Conservation (phyloP, 2,329 filamentous ascomycete genomes). For the Eurotiales sp. region DNA sequence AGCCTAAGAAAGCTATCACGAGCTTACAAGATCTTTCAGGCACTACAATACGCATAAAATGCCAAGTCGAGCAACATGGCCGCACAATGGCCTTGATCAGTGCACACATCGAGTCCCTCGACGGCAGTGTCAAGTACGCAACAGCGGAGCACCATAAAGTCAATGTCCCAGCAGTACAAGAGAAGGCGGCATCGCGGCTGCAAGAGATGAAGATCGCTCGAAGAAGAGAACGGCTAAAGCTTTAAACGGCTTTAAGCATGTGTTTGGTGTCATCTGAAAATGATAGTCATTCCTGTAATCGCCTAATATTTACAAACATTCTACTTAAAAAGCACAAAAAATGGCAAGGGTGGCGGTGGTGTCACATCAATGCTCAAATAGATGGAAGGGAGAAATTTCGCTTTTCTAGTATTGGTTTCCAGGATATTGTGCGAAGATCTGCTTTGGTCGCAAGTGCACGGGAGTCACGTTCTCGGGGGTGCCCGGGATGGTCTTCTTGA, state of each 20-base stretch:
- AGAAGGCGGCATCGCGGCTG: constrained; percentile 30
- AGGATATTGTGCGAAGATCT: constrained; percentile 41
- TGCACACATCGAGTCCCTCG: constrained; percentile 47
- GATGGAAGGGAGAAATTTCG: constrained; percentile 2
- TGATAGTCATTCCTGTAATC: constrained; percentile 5
- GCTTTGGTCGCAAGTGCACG: constrained; percentile 65
- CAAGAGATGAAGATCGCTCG: constrained; percentile 6
- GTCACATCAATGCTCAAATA: constrained; percentile 1
- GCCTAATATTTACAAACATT: constrained; percentile 16
- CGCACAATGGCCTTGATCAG: constrained; percentile 52
- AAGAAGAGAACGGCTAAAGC: constrained; percentile 7
- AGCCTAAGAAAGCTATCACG: background rate
- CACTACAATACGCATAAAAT: constrained; percentile 41
- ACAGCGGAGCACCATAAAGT: constrained; percentile 55
- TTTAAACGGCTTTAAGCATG: background rate
- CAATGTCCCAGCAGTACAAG: constrained; percentile 37
- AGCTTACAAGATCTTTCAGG: constrained; percentile 19
- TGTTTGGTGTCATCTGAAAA: background rate
- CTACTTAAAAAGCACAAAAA: constrained; percentile 4
- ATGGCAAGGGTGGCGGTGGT: too few relatives aligned
- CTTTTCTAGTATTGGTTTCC: constrained; percentile 33
- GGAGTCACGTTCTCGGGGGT: constrained; percentile 66
- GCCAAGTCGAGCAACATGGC: constrained; percentile 45
- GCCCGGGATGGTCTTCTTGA: constrained; percentile 77
- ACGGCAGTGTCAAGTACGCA: constrained; percentile 47